Conservation (phyloP, 2,329 filamentous ascomycete genomes). For the Huntiella decipiens region DNA sequence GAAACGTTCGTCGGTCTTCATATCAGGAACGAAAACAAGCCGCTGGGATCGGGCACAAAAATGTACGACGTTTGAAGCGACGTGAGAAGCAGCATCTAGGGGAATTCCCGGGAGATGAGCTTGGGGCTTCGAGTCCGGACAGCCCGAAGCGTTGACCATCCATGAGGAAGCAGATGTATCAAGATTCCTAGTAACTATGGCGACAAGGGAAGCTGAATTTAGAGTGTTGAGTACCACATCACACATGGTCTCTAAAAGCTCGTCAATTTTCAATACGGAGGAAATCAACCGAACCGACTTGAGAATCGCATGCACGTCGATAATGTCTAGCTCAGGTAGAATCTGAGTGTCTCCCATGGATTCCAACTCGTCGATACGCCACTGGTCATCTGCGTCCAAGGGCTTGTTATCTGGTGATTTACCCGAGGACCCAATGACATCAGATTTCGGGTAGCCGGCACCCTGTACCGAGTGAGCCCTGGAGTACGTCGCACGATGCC, state of each 20-base stretch:
- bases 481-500: background rate
- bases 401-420: too few relatives aligned
- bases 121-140: constrained; percentile 48
- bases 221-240: constrained; percentile 65
- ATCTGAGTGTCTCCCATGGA: constrained; percentile 35
- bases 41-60: constrained; percentile 64
- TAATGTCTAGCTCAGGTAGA: constrained; percentile 61
- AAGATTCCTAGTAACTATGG: constrained; percentile 54
- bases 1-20: constrained; percentile 58
- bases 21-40: constrained; percentile 52
- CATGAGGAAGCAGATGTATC: constrained; percentile 33
- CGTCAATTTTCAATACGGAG: constrained; percentile 56
- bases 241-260: constrained; percentile 62
- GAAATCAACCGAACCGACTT: constrained; percentile 65
- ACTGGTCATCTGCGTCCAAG: background rate
- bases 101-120: constrained; percentile 48
- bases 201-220: constrained; percentile 50
- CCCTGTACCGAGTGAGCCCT: constrained; percentile 3
- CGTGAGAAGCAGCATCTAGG: constrained; percentile 43
- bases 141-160: constrained; percentile 56
- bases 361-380: constrained; percentile 1
- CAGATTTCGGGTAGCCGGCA: too few relatives aligned
- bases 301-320: constrained; percentile 60
- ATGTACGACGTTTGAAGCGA: constrained; percentile 59
- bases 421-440: too few relatives aligned